These are phyloP conservation scores for Monilinia aucupariae DNA, from an alignment of 2,329 filamentous ascomycete species.

Conservation along the genomic window DNA sequence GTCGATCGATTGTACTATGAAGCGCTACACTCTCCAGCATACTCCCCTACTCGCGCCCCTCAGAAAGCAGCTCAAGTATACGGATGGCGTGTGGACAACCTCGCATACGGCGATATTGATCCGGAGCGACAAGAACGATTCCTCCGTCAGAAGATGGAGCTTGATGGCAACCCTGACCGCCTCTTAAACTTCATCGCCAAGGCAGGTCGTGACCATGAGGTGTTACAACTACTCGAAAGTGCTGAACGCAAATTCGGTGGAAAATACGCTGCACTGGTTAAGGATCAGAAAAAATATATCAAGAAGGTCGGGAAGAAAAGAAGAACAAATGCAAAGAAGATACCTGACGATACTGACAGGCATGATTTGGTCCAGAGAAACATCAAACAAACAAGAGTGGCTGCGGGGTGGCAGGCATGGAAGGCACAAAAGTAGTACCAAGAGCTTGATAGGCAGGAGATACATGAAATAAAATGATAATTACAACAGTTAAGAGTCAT, in stretches of 20 bases:
- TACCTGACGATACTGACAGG: not conserved
- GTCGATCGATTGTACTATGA: constrained; percentile 6
- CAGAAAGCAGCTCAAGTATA: constrained; percentile 5
- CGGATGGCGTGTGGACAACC: constrained; percentile 7
- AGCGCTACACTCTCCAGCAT: constrained; percentile 4
- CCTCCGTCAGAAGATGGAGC: constrained; percentile 8
- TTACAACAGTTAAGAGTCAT: not conserved
- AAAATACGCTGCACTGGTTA: not conserved
- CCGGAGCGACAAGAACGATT: constrained; percentile 8
- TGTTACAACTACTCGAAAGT: not conserved
- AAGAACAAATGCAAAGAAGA: not conserved
- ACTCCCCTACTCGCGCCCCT: not conserved
- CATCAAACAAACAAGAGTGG: constrained; percentile 6
- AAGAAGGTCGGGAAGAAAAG: not conserved
- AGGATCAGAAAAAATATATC: not conserved
- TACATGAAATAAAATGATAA: not conserved
- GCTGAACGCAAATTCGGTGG: constrained; percentile 5
- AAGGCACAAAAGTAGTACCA: not conserved
- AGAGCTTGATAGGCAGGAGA: not conserved
- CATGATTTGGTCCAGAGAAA: not conserved
- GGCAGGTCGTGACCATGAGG: constrained; percentile 5
- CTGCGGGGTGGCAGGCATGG: constrained; percentile 8
- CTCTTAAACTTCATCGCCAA: constrained; percentile 5
- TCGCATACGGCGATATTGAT: constrained; percentile 11
- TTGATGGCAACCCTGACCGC: constrained; percentile 1